Evolutionary conservation across 2,329 filamentous ascomycete genomes (phyloP).

Genomic region (Xenosphaeropsis pyriputrescens): DNA sequence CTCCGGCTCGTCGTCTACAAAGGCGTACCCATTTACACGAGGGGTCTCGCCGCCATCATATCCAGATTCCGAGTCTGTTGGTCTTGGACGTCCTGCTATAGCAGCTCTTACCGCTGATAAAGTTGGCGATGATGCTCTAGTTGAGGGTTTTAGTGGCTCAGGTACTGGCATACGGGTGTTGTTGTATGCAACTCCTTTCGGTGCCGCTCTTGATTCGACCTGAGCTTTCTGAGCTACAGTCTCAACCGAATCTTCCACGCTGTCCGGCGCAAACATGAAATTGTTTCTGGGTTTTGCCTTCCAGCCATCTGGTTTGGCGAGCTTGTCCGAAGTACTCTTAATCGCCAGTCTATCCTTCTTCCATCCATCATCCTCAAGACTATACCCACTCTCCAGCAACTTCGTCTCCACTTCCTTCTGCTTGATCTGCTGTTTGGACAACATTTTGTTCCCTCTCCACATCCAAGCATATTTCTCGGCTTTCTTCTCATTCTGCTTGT

Average conservation of each 20-base stretch:
- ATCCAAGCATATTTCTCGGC: constrained; percentile 82
- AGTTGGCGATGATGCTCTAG: constrained; percentile 60
- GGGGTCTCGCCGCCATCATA: constrained; percentile 59
- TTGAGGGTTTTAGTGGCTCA: constrained; percentile 21
- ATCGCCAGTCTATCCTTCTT: constrained; percentile 45
- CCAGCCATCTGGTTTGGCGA: constrained; percentile 67
- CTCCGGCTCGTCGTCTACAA: constrained; percentile 69
- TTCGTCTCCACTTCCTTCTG: constrained; percentile 46
- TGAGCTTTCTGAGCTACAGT: constrained; percentile 58
- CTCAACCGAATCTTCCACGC: constrained; percentile 39
- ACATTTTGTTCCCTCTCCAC: constrained; percentile 76
- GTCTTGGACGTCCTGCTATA: constrained; percentile 56
- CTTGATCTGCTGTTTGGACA: constrained; percentile 60
- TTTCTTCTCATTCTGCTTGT: constrained; percentile 75
- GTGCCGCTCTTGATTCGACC: constrained; percentile 54
- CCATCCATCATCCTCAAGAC: constrained; percentile 37
- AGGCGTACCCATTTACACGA: constrained; percentile 82
- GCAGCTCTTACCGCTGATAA: constrained; percentile 74
- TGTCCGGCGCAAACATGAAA: constrained; percentile 73
- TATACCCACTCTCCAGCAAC: constrained; percentile 27
- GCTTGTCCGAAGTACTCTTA: constrained; percentile 52
- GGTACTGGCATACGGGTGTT: constrained; percentile 63
- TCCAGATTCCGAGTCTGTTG: constrained; percentile 44
- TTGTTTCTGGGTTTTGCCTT: constrained; percentile 60
- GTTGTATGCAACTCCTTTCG: constrained; percentile 63